Evolutionary conservation across 2,329 filamentous ascomycete genomes (phyloP), one percentile per base, ranked within the genome.

Genomic region (Fusarium euwallaceae): DNA sequence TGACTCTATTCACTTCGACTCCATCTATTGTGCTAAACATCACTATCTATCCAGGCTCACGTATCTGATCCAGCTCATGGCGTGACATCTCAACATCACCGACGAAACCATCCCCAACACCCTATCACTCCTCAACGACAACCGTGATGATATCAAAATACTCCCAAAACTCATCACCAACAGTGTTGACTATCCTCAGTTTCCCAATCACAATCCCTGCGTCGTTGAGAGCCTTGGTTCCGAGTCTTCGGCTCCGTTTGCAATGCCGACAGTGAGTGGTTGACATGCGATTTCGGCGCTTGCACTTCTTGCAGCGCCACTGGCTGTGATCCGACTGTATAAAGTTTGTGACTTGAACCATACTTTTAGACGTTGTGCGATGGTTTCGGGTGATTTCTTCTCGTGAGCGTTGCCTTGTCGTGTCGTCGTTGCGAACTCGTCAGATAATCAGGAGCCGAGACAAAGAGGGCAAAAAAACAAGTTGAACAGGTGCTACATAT

Each of bases 271-370:
- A 55, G 17, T 20, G 27, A 3, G 0, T 4, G 27, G 48, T 17
- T 10, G 48, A 32, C 48, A 55, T 55, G 48, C 27, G 27, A 11
- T 55, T 55, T 29, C 48, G 48, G 10, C 48, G 48, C 48, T 16
- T 55, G 27, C 48, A 55, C 6, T 9, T 55, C 27, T 55, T 55
- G 48, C 48, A 55, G 27, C 48, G 48, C 48, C 48, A 55, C 27
- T 55, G 48, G 6, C 17, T 55, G 11, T 55, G 48, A 0, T 20
- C 17, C 2, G 48, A 55, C 10, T 55, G 48, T 12, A 55, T 55
- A 9, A 20, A 20, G 6, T 12, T 32, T 2, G 48, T 29, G 17
- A 55, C 17, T 14, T 32, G 1, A 4, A 12, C 24, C 45, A 51
- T 51, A 2, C 11, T 16, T 51, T 4, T 6, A 0, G 8, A 5